Conservation (phyloP, 106 monocot genomes). For the Gastrodia elata region DNA sequence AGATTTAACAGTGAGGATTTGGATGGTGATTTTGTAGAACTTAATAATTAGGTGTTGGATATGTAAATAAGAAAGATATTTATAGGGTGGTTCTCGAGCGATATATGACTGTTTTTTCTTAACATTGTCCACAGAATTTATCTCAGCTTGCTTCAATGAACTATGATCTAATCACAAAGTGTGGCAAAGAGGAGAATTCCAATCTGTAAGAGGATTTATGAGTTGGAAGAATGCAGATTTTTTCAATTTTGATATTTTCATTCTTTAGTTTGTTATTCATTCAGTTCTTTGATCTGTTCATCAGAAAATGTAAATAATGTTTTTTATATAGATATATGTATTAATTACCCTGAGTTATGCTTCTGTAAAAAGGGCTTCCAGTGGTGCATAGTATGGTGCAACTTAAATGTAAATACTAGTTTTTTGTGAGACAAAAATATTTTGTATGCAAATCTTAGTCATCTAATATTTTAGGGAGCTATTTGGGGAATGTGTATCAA, state of each 20-base stretch:
- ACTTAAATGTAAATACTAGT: neutral
- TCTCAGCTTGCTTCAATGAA: slow-evolving; percentile 95
- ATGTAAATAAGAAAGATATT: too few species aligned
- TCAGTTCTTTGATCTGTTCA: neutral
- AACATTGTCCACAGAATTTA: slow-evolving; percentile 49
- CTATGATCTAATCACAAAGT: slow-evolving; percentile 86
- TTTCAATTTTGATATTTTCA: slow-evolving; percentile 1
- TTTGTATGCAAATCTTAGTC: too few species aligned
- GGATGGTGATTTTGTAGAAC: too few species aligned
- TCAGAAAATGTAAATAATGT: slow-evolving; percentile 1
- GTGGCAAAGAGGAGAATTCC: slow-evolving; percentile 27
- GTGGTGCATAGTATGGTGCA: too few species aligned
- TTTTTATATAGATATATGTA: neutral
- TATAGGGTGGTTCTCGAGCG: too few species aligned
- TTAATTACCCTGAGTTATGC: neutral
- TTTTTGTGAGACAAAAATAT: too few species aligned
- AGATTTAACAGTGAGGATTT: too few species aligned
- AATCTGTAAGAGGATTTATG: slow-evolving; percentile 14
- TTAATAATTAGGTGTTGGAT: too few species aligned
- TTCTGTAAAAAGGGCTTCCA: too few species aligned
- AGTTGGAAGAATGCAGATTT: too few species aligned
- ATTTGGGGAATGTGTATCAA: too few species aligned
- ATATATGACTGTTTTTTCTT: neutral
- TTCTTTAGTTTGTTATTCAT: slow-evolving; percentile 1
- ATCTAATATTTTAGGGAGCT: too few species aligned